Percentiles rank a stretch among this genome's conserved stretches.
Evolutionary conservation across 2,329 filamentous ascomycete species (phyloP).

Genomic region (Xylariaceae sp.): DNA sequence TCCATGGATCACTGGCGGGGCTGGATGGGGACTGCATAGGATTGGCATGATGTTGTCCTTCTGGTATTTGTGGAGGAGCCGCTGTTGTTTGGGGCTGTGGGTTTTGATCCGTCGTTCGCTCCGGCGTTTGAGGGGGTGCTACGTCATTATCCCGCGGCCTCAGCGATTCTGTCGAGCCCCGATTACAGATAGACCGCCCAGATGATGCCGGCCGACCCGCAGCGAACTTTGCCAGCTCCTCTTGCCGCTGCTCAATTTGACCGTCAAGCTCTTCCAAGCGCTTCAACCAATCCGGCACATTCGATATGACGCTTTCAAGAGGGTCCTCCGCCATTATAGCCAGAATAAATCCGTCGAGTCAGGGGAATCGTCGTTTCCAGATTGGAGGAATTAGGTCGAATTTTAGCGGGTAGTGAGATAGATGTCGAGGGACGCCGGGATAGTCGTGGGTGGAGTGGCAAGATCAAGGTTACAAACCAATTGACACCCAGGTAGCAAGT

Average conservation of each 20-base stretch:
- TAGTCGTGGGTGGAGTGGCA: not conserved
- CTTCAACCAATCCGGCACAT: constrained; percentile 55
- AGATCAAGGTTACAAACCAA: constrained; percentile 5
- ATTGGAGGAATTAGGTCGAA: not conserved
- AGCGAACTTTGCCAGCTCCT: constrained; percentile 49
- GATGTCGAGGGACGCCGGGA: constrained; percentile 1
- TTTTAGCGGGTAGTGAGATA: constrained; percentile 3
- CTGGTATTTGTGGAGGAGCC: constrained; percentile 10
- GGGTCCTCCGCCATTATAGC: constrained; percentile 47
- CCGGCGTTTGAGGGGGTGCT: constrained; percentile 19
- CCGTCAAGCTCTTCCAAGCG: constrained; percentile 55
- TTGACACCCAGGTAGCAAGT: constrained; percentile 11
- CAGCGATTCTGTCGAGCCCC: constrained; percentile 50
- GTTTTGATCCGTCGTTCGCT: constrained; percentile 12
- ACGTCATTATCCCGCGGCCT: constrained; percentile 43
- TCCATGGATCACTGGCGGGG: constrained; percentile 33
- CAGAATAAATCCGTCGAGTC: constrained; percentile 2
- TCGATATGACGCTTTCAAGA: constrained; percentile 47
- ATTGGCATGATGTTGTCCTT: constrained; percentile 21
- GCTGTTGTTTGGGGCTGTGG: constrained; percentile 3
- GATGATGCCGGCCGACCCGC: constrained; percentile 30
- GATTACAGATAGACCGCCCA: constrained; percentile 43
- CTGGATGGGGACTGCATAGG: constrained; percentile 28
- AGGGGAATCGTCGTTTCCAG: constrained; percentile 1
- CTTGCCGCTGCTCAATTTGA: constrained; percentile 57